These are phyloP conservation scores for Tricholoma flavovirens DNA, from an alignment of 768 basidiomycete species.

Conservation along the genomic window DNA sequence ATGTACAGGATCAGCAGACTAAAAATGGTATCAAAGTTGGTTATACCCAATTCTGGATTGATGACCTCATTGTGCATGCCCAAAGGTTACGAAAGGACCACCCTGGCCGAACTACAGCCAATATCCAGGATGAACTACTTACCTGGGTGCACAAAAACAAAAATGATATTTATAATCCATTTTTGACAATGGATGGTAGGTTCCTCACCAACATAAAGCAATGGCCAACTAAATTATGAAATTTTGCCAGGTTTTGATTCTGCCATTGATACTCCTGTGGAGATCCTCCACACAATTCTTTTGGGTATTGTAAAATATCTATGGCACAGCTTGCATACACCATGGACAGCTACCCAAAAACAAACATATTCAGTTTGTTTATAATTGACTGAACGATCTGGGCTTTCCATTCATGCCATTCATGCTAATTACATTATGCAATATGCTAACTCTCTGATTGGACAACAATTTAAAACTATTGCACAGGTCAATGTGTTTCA, in stretches of 20 bases:
- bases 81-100: slow-evolving; percentile 15
- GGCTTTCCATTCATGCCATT: slow-evolving; percentile 27
- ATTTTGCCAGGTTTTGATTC: slow-evolving; percentile 23
- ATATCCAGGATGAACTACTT: slow-evolving; percentile 21
- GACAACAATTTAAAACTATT: slow-evolving; percentile 35
- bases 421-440: slow-evolving; percentile 37
- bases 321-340: slow-evolving; percentile 31
- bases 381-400: slow-evolving; percentile 26
- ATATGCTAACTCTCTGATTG: slow-evolving; percentile 36
- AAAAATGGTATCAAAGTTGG: slow-evolving; percentile 33
- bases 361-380: slow-evolving; percentile 23
- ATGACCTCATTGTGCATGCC: slow-evolving; percentile 20
- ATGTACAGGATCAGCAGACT: slow-evolving; percentile 23
- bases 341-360: slow-evolving; percentile 23
- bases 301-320: slow-evolving; percentile 38
- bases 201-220: not conserved
- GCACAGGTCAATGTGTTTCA: slow-evolving; percentile 33
- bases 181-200: slow-evolving; percentile 24
- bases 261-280: slow-evolving; percentile 28
- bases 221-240: too few species aligned
- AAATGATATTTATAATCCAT: slow-evolving; percentile 23
- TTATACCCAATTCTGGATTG: slow-evolving; percentile 34
- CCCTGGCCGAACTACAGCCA: slow-evolving; percentile 6
- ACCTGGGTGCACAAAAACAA: slow-evolving; percentile 22
- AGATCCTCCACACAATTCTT: slow-evolving; percentile 40